Conservation (phyloP, 441 rosid species). For the Erysimum pusillum region DNA sequence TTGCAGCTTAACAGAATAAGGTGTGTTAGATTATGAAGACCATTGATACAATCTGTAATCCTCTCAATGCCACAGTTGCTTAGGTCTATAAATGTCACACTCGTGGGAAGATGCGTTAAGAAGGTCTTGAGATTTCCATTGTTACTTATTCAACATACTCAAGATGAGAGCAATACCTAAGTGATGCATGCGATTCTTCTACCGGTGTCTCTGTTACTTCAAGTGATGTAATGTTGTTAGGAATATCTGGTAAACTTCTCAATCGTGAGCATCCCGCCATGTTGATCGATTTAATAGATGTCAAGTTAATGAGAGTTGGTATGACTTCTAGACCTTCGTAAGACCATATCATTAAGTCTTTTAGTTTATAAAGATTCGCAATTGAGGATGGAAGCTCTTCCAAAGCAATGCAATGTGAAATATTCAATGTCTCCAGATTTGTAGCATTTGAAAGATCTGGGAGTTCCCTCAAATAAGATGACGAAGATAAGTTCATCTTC, state of each 20-base stretch:
- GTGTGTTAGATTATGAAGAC: no score
- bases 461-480: background rate
- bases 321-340: background rate
- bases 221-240: background rate
- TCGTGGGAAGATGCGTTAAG: background rate
- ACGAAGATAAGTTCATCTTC: slow-evolving; percentile 29
- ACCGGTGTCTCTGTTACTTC: background rate
- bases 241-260: background rate
- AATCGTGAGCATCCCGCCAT: background rate
- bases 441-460: slow-evolving; percentile 43
- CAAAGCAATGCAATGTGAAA: background rate
- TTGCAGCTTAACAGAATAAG: no score
- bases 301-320: background rate
- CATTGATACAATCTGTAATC: background rate
- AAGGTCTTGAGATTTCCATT: background rate
- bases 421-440: slow-evolving; percentile 5
- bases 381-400: slow-evolving; percentile 2
- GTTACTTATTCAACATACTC: accelerated
- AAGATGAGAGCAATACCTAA: background rate
- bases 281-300: background rate
- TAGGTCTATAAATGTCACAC: background rate
- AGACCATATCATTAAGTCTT: background rate
- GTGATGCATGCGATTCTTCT: background rate
- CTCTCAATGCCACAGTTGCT: background rate
- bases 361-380: background rate